A percentile compares a stretch with the other conserved stretches of the same genome.
These are phyloP conservation scores for Pestalotiopsis fici DNA, from an alignment of 2,329 filamentous ascomycete genomes.

Conservation along the genomic window DNA sequence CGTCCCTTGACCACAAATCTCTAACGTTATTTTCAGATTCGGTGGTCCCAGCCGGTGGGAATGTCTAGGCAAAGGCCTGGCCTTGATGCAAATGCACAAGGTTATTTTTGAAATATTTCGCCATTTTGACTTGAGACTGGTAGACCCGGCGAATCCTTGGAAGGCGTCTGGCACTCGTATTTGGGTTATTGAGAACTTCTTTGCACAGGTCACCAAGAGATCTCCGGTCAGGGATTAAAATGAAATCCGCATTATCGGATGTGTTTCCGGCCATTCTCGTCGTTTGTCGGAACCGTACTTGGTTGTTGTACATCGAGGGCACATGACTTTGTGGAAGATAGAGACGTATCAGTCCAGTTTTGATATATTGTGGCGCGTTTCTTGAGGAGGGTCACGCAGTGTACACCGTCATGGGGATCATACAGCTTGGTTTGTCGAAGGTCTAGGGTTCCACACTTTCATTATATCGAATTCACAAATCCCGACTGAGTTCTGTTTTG, in stretches of 20 bases:
- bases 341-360: too few relatives aligned
- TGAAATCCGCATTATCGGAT: neutral
- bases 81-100: slow-evolving; percentile 5
- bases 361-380: too few relatives aligned
- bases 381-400: too few relatives aligned
- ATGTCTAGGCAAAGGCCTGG: slow-evolving; percentile 1
- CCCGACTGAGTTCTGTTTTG: too few relatives aligned
- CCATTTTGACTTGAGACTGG: neutral
- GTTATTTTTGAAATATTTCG: neutral
- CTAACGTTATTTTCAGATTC: neutral
- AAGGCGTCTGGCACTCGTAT: neutral
- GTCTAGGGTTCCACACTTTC: neutral
- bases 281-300: too few relatives aligned
- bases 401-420: too few relatives aligned
- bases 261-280: too few relatives aligned
- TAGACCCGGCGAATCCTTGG: neutral
- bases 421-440: neutral
- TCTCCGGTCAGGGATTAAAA: neutral
- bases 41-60: slow-evolving; percentile 3
- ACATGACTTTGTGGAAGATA: too few relatives aligned
- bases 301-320: too few relatives aligned
- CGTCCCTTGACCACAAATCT: neutral
- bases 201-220: slow-evolving; percentile 1
- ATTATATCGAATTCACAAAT: too few relatives aligned
- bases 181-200: neutral